These are phyloP conservation scores for Adenanthera pavonina DNA, from an alignment of 306 rosid species.

Conservation along the genomic window DNA sequence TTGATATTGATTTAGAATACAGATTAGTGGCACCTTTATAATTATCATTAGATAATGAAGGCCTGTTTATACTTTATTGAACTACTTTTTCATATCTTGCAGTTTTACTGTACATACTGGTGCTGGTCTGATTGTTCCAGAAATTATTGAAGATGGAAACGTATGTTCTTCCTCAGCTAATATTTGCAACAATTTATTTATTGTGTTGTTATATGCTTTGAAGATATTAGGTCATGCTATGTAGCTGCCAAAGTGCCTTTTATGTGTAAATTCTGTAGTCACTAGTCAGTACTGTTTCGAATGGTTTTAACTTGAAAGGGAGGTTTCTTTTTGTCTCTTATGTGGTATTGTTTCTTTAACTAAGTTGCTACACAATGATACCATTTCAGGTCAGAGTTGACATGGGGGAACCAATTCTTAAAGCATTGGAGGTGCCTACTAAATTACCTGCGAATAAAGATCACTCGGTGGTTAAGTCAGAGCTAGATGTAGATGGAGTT, in stretches of 20 bases:
- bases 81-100: conserved; percentile 30
- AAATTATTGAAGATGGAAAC: conserved; percentile 79
- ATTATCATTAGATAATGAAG: not conserved
- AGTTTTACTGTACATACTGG: conserved; percentile 91
- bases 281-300: conserved; percentile 7
- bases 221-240: conserved; percentile 13
- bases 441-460: conserved; percentile 65
- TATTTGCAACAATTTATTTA: conserved; percentile 27
- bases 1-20: not conserved
- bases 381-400: conserved; percentile 85
- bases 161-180: conserved; percentile 42
- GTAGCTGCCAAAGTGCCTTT: conserved; percentile 32
- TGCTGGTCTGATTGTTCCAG: conserved; percentile 90
- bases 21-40: not conserved
- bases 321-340: conserved; percentile 4
- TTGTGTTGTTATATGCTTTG: conserved; percentile 18
- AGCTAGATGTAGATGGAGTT: conserved; percentile 72
- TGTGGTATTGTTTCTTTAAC: conserved; percentile 8
- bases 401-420: conserved; percentile 94
- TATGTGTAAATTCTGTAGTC: not conserved
- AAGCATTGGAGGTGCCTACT: conserved; percentile 85
- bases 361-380: conserved; percentile 32
- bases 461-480: conserved; percentile 68
- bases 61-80: conserved; percentile 14
- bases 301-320: not conserved